Base-by-base conservation (phyloP, 2,329 filamentous ascomycete species). In the Penicillium sp. region DNA sequence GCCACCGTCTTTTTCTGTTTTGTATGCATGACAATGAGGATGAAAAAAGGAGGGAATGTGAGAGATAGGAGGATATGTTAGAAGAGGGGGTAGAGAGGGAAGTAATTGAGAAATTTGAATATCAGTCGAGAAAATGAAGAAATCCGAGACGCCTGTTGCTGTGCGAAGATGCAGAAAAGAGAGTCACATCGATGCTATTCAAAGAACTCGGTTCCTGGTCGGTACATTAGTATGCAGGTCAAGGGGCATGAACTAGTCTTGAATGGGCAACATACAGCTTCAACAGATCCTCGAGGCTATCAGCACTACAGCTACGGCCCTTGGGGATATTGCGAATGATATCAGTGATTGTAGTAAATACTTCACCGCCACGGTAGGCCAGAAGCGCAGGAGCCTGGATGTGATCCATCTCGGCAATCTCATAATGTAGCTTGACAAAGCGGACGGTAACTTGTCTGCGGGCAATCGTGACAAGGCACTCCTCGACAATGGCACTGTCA, bases 321-420 rank as follows among this genome's bases (percentile, higher is more conserved):
- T 83, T 80, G 2, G 93, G 92, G 50, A 97, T 90, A 83, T 95
- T 90, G 71, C 92, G 87, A 63, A 96, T 86, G 54, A 98, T 84
- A 56, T 94, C 93, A 0, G 95, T 91, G 54, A 98, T 81, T 69
- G 93, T 96, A 64, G 91, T 91, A 69, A 98, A 92, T 65, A 97
- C 87, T 65, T 98, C 93, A 55, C 92, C 93, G 69, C 89, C 91
- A 59, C 88, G 88, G 80, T 99, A 99, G 11, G 91, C 94, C 51
- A 98, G 82, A 39, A 98, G 82, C 4, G 95, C 92, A 0, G 95
- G 95, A 1, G 96, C 90, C 48, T 89, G 89, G 35, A 92, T 90
- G 59, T 90, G 87, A 74, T 97, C 92, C 82, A 98, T 96, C 75
- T 98, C 93, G 39, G 96, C 96, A 59, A 96, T 93, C 63, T 90